Percentiles rank a stretch among this genome's conserved stretches.
These are phyloP conservation scores for Caryopteris hybrid DNA, from an alignment of 305 asterid species.

Conservation along the genomic window DNA sequence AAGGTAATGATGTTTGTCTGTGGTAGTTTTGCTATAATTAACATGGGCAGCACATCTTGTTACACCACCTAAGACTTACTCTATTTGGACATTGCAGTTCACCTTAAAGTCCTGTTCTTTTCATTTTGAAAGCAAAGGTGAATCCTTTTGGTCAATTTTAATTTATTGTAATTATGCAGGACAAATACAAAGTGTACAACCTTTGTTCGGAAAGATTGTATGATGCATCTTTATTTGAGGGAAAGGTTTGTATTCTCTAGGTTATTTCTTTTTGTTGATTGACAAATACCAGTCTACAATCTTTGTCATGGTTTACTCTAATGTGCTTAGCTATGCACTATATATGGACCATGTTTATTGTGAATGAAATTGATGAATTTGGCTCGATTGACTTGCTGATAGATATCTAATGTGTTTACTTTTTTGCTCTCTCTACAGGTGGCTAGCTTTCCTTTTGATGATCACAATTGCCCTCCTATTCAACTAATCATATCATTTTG, in stretches of 20 bases:
- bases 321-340: not conserved
- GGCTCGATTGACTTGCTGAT: not conserved
- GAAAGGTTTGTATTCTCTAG: constrained; percentile 60
- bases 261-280: constrained; percentile 13
- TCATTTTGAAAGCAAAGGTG: constrained; percentile 2
- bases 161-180: constrained; percentile 52
- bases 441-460: constrained; percentile 95
- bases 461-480: constrained; percentile 96
- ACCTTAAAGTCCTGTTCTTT: not conserved
- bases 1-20: constrained; percentile 49
- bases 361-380: not conserved
- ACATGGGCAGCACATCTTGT: constrained; percentile 1
- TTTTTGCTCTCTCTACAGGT: constrained; percentile 47
- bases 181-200: constrained; percentile 93
- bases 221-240: constrained; percentile 92
- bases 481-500: constrained; percentile 90
- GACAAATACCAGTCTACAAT: too few relatives aligned
- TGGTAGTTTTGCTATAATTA: not conserved
- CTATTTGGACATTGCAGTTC: not conserved
- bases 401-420: not conserved
- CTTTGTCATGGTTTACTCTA: not conserved
- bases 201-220: constrained; percentile 98
- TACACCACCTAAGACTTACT: not conserved
- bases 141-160: constrained; percentile 3
- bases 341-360: not conserved